Percentiles rank a stretch among this genome's conserved stretches.
phyloP scores from a whole-genome alignment of 768 basidiomycete species.

The Hypsizygus marmoreus region DNA sequence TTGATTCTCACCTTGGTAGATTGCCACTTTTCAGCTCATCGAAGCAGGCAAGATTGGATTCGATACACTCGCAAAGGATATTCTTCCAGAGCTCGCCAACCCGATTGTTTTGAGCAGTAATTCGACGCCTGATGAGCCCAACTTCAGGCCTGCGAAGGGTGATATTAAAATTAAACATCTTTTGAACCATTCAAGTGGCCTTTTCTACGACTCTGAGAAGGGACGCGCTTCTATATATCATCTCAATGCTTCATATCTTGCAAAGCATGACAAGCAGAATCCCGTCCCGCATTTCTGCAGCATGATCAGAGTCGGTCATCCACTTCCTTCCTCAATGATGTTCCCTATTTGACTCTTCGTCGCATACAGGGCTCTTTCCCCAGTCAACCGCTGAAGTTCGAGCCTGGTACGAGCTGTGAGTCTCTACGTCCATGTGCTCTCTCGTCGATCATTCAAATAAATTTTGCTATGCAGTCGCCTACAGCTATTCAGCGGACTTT shows the following conservation, averaged over 20 bases:
- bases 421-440: background rate
- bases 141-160: constrained; percentile 12
- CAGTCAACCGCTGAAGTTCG: constrained; percentile 23
- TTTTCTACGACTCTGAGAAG: constrained; percentile 15
- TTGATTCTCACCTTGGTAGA: no score
- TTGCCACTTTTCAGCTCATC: constrained; percentile 35
- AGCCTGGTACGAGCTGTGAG: constrained; percentile 32
- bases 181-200: constrained; percentile 27
- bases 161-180: constrained; percentile 22
- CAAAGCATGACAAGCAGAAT: constrained; percentile 17
- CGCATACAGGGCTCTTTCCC: constrained; percentile 25
- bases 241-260: constrained; percentile 7
- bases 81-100: constrained; percentile 32
- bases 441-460: no score
- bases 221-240: constrained; percentile 1
- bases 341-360: background rate
- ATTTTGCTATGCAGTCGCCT: constrained; percentile 26
- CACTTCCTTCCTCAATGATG: background rate
- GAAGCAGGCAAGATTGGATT: constrained; percentile 31
- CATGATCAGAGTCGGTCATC: constrained; percentile 15
- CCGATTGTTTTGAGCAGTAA: constrained; percentile 16
- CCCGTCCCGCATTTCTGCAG: constrained; percentile 16
- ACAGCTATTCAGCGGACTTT: constrained; percentile 25
- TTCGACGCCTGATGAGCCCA: background rate
- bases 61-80: constrained; percentile 27